Base-by-base conservation (phyloP, 768 basidiomycete genomes). In the Kwoniella dendrophila region DNA sequence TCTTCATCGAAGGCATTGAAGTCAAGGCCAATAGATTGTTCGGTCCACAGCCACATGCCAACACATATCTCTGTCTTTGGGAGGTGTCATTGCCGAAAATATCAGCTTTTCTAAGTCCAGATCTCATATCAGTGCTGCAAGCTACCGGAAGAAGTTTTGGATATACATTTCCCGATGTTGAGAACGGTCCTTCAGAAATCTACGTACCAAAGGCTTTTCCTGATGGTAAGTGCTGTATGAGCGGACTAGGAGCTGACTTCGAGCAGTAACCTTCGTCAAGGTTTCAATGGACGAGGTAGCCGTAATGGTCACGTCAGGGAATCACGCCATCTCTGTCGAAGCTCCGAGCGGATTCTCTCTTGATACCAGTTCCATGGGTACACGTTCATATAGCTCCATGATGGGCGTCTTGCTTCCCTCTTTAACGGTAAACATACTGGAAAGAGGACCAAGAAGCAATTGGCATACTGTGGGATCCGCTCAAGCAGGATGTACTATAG, bases 41-140 rank as follows among this genome's bases (percentile, higher is more conserved):
- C 72, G 95, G 95, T 7, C 90, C 90, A 12, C 86, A 87, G 60
- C 95, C 95, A 6, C 84, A 85, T 2, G 90, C 89, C 0, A 80
- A 89, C 1, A 87, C 92, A 1, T 98, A 98, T 72, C 81, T 95
- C 4, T 97, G 94, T 74, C 84, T 96, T 14, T 98, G 95, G 95
- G 92, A 95, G 71, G 84, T 94, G 45, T 80, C 80, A n/a, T 34
- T 92, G 18, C 91, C 91, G 5, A 74, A 82, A 33, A 73, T 90
- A 48, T 87, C 85, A 69, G 83, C 83, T 0, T 71, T 83, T 26
- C 63, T 87, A 20, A 84, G 87, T 1, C 85, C 87, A 7, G 74
- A 79, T 16, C 84, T 90, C 30, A 41, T 66, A 80, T 80, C 4
- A 80, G 81, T 63, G 67, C 68, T 93, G 12, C 75, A 79, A 8